Base-by-base conservation (phyloP, 1,284 basidiomycete genomes). In the Boletus albobrunnescens region DNA sequence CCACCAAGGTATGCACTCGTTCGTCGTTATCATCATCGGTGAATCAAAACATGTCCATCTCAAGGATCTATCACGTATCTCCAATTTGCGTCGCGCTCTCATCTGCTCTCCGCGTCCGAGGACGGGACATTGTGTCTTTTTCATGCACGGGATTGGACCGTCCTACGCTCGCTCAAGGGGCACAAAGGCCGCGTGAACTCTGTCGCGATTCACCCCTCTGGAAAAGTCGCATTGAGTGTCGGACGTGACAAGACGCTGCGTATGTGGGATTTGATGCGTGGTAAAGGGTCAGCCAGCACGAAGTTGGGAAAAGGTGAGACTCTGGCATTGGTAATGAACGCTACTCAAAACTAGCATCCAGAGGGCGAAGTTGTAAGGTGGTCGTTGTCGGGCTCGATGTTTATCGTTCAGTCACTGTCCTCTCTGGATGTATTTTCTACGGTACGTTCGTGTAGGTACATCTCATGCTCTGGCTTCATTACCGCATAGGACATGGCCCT, bases 251-350 rank as follows among this genome's bases (percentile, higher is more conserved):
- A 81, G 52, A 92, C 90, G 8, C 65, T 98, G 50, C 80, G 94
- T 41, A 95, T 98, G 93, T 99, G 95, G 95, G 95, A 99, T 72
- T 73, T 99, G 37, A 96, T 97, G 90, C 77, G 94, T 38, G 95
- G 94, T 1, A 87, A 88, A 63, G 91, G 91, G 3, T 83, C 84
- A 12, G 91, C 91, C 4, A 94, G 91, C 61, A 87, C 86, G 28
- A 91, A 94, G 60, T 69, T 96, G 5, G 89, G 89, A 14, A 85
- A 85, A 70, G 91, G 91, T 90, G 52, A 44, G 73, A 10, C 32
- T 31, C 13, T 35, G n/a, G 7, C 11, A 20, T 22, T 16, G 11
- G 20, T 46, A 26, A 52, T 9, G 28, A 32, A 30, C 9, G n/a
- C 4, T 38, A n/a, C 59, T 60, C 37, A 58, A 38, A 27, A 8